These are phyloP conservation scores for Akanthomyces uredinophilus DNA, from an alignment of 2,329 filamentous ascomycete genomes.

Conservation along the genomic window DNA sequence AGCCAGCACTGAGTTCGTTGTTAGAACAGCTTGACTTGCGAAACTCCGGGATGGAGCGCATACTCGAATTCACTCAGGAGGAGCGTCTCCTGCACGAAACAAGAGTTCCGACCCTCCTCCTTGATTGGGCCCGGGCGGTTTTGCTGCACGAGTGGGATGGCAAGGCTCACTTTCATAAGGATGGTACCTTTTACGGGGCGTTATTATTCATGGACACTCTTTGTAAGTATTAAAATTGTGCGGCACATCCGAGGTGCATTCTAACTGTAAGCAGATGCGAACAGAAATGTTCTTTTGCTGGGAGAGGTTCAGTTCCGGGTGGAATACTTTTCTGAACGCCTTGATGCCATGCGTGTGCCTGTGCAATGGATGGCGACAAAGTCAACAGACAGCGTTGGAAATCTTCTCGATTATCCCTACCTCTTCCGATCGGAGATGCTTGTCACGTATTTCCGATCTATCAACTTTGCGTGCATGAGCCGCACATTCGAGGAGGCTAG, in stretches of 20 bases:
- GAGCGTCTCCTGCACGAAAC: slow-evolving; percentile 54
- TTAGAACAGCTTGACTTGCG: slow-evolving; percentile 51
- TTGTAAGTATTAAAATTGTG: slow-evolving; percentile 46
- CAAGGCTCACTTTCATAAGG: slow-evolving; percentile 61
- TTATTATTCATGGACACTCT: slow-evolving; percentile 68
- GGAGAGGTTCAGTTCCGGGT: slow-evolving; percentile 66
- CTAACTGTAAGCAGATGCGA: slow-evolving; percentile 46
- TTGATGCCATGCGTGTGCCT: slow-evolving; percentile 72
- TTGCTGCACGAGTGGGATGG: slow-evolving; percentile 80
- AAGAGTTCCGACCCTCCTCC: slow-evolving; percentile 48
- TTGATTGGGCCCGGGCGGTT: slow-evolving; percentile 71
- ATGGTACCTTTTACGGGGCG: slow-evolving; percentile 70
- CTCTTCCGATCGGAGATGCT: slow-evolving; percentile 69
- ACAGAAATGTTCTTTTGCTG: slow-evolving; percentile 59
- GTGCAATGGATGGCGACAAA: slow-evolving; percentile 62
- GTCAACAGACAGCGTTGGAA: slow-evolving; percentile 57
- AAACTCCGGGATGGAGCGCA: slow-evolving; percentile 38
- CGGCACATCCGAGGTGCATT: neutral
- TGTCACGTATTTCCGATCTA: slow-evolving; percentile 78
- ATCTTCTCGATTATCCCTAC: slow-evolving; percentile 76
- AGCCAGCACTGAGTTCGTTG: slow-evolving; percentile 43
- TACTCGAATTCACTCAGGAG: slow-evolving; percentile 43
- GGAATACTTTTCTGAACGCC: slow-evolving; percentile 67
- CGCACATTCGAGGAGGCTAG: slow-evolving; percentile 67
- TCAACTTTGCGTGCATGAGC: slow-evolving; percentile 86